A percentile compares a stretch with the other conserved stretches of the same genome.
Conservation (phyloP, 2,329 filamentous ascomycete species). For the Talaromyces sp. region DNA sequence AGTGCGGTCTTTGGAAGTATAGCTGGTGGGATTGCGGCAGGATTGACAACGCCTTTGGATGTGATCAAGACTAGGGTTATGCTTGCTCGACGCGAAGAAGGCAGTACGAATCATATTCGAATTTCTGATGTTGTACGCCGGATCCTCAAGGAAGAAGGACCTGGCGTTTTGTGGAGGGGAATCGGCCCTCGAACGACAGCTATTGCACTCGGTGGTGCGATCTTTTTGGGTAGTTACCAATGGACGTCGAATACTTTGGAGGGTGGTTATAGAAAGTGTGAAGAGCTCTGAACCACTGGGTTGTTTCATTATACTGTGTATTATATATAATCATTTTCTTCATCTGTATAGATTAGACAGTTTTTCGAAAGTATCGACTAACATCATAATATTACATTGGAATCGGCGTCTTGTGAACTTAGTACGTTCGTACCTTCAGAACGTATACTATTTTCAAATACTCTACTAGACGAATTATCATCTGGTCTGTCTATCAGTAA, state of each 20-base stretch:
- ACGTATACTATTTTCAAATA: background rate
- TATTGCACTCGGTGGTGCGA: conserved; percentile 91
- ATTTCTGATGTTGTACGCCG: conserved; percentile 54
- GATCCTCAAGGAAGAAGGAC: conserved; percentile 55
- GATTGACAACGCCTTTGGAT: conserved; percentile 85
- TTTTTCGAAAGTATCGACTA: background rate
- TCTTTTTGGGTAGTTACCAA: conserved; percentile 92
- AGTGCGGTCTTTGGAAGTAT: conserved; percentile 81
- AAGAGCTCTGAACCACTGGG: conserved; percentile 3
- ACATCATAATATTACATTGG: background rate
- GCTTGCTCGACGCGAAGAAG: conserved; percentile 64
- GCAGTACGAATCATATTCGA: conserved; percentile 44
- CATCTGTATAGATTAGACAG: background rate
- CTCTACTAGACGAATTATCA: background rate
- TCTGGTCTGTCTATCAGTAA: background rate
- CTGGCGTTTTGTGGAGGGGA: conserved; percentile 46
- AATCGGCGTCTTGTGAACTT: background rate
- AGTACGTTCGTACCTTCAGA: background rate
- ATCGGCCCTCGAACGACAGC: conserved; percentile 80
- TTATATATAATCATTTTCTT: background rate
- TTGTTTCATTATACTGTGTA: background rate
- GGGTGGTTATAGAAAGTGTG: conserved; percentile 26
- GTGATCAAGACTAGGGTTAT: conserved; percentile 97
- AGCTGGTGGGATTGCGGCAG: conserved; percentile 80
- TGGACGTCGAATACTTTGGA: conserved; percentile 74